Percentiles rank a stretch among this genome's conserved stretches.
Conservation (phyloP, 228 moss, liverwort and hornwort species). For the Sphagnum fallax region DNA sequence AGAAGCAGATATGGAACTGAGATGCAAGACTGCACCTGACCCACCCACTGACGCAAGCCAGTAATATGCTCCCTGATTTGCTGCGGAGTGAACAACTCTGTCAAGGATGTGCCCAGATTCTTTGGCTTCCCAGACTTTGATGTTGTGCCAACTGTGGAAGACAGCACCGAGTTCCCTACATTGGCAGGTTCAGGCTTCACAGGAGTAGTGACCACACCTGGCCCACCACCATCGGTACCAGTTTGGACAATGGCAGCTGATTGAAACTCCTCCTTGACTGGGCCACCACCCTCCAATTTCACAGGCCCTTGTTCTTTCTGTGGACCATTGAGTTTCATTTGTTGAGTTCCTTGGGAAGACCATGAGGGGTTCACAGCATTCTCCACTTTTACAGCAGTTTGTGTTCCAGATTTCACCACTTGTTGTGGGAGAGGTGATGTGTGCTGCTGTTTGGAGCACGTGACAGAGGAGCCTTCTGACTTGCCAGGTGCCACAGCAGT, state of each 20-base stretch:
- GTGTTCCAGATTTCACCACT: constrained; percentile 22
- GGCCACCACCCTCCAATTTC: constrained; percentile 37
- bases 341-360: constrained; percentile 13
- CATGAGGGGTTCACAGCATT: constrained; percentile 4
- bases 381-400: constrained; percentile 37
- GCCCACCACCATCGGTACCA: constrained; percentile 30
- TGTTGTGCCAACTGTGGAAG: constrained; percentile 15
- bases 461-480: constrained; percentile 15
- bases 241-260: constrained; percentile 33
- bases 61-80: constrained; percentile 91
- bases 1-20: too few species aligned
- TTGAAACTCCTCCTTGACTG: constrained; percentile 42
- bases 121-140: constrained; percentile 80
- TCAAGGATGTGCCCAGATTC: constrained; percentile 89
- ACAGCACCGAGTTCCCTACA: constrained; percentile 19
- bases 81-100: constrained; percentile 89
- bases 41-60: constrained; percentile 98
- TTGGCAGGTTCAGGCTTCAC: constrained; percentile 44
- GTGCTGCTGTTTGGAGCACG: constrained; percentile 13
- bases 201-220: constrained; percentile 9
- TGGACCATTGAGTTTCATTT: constrained; percentile 33
- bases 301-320: constrained; percentile 32
- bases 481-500: constrained; percentile 29
- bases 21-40: constrained; percentile 49
- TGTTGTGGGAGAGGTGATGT: constrained; percentile 25